Evolutionary conservation across 164 flowering plant genomes (phyloP).

Genomic region (Kingdonia uniflora): DNA sequence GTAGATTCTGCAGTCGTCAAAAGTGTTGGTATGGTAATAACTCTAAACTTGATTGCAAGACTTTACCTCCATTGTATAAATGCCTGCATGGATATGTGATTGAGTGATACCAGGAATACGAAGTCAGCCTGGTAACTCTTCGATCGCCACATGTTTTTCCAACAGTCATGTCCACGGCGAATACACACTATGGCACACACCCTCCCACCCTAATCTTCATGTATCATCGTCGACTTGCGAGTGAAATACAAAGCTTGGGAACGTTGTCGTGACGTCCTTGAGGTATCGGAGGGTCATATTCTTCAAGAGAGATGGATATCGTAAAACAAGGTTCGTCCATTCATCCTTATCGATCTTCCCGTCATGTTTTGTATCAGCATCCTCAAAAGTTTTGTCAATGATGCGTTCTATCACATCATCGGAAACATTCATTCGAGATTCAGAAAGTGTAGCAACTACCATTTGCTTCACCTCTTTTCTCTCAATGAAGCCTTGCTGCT

Average conservation of each 20-base stretch:
- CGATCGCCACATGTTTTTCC: too few relatives aligned
- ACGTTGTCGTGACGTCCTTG: slow-evolving; percentile 66
- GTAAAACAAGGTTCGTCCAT: slow-evolving; percentile 83
- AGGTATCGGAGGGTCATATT: slow-evolving; percentile 96
- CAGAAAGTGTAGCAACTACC: slow-evolving; percentile 98
- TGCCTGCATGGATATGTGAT: too few relatives aligned
- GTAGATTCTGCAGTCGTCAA: too few relatives aligned
- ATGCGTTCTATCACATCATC: slow-evolving; percentile 92
- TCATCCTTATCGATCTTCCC: slow-evolving; percentile 96
- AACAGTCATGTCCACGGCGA: too few relatives aligned
- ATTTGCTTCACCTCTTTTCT: slow-evolving; percentile 81
- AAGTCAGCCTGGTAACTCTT: too few relatives aligned
- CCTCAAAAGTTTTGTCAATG: slow-evolving; percentile 96
- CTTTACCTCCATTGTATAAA: too few relatives aligned
- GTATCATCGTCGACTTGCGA: slow-evolving; percentile 56
- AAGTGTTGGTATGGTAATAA: too few relatives aligned
- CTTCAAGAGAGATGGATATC: slow-evolving; percentile 84
- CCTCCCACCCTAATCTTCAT: slow-evolving; percentile 9
- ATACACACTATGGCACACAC: too few relatives aligned
- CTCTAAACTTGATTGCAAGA: too few relatives aligned
- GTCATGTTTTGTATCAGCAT: slow-evolving; percentile 94
- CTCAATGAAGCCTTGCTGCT: slow-evolving; percentile 54
- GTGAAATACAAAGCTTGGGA: slow-evolving; percentile 58
- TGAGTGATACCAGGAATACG: too few relatives aligned
- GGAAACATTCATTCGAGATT: slow-evolving; percentile 97